Percentiles rank a stretch among this genome's conserved stretches.
phyloP scores from a whole-genome alignment of 179 eudicot species.

The Amaranthus tricolor region DNA sequence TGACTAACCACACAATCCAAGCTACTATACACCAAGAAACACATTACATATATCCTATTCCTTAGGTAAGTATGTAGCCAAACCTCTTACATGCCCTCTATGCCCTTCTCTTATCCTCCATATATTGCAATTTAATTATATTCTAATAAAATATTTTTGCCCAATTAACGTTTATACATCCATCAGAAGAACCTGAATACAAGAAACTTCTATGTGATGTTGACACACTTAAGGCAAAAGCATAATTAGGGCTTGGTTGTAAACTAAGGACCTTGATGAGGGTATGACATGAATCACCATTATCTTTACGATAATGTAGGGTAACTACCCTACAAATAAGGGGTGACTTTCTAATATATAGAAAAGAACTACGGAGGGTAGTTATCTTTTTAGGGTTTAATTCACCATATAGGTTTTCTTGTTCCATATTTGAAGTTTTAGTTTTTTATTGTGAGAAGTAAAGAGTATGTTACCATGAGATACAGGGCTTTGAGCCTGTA shows the following conservation, averaged over 20 bases:
- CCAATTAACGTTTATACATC: conserved; percentile 12
- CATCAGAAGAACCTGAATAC: conserved; percentile 42
- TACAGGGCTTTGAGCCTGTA: background rate
- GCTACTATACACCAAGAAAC: conserved; percentile 44
- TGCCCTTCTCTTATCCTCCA: conserved; percentile 67
- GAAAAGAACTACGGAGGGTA: background rate
- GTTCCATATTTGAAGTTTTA: conserved; percentile 43
- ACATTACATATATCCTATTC: conserved; percentile 15
- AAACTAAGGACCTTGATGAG: conserved; percentile 51
- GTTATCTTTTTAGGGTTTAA: conserved; percentile 11
- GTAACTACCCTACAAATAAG: conserved; percentile 3
- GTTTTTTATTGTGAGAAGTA: conserved; percentile 47
- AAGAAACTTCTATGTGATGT: conserved; percentile 22
- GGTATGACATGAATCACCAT: conserved; percentile 43
- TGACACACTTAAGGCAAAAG: conserved; percentile 45
- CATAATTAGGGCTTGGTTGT: conserved; percentile 51
- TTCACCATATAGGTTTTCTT: conserved; percentile 1
- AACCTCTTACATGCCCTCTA: conserved; percentile 54
- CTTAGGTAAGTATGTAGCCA: conserved; percentile 43
- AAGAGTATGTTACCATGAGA: conserved; percentile 44
- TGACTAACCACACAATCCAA: too few relatives aligned
- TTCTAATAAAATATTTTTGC: background rate
- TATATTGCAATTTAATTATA: conserved; percentile 42
- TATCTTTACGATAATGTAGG: conserved; percentile 33
- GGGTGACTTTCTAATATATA: conserved; percentile 7